Percentiles rank a stretch among this genome's conserved stretches.
Conservation (phyloP, 768 basidiomycete genomes). For the Harrya chromipes region DNA sequence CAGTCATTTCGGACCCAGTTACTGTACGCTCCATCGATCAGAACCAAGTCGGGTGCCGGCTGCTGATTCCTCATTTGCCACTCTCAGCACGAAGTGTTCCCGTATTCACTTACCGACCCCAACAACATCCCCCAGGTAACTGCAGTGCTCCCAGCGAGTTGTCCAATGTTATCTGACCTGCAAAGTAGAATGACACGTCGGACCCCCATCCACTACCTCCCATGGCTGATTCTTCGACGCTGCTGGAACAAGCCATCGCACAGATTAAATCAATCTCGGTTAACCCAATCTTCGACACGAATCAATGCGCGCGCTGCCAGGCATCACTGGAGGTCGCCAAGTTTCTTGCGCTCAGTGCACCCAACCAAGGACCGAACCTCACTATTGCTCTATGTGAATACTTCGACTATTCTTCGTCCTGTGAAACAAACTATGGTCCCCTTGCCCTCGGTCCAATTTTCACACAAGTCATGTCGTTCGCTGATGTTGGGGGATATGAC, state of each 20-base stretch:
- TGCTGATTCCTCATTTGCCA: background rate
- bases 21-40: constrained; percentile 38
- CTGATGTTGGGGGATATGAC: constrained; percentile 69
- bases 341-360: constrained; percentile 62
- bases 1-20: constrained; percentile 72
- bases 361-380: constrained; percentile 55
- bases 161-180: background rate
- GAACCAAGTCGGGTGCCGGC: background rate
- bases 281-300: constrained; percentile 51
- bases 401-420: constrained; percentile 51
- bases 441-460: constrained; percentile 54
- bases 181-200: constrained; percentile 45
- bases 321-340: constrained; percentile 61
- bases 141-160: too few species aligned
- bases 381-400: constrained; percentile 58
- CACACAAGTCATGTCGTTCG: constrained; percentile 70
- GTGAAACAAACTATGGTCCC: constrained; percentile 46
- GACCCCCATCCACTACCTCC: constrained; percentile 70
- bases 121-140: constrained; percentile 49
- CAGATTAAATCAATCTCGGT: constrained; percentile 55
- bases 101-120: constrained; percentile 61
- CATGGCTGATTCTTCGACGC: constrained; percentile 40
- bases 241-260: constrained; percentile 51
- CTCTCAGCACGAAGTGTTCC: constrained; percentile 54
- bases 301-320: constrained; percentile 58